Percentiles rank a stretch among this genome's conserved stretches.
Evolutionary conservation across 2,329 filamentous ascomycete species (phyloP).

Genomic region (Aureobasidium melanogenum): DNA sequence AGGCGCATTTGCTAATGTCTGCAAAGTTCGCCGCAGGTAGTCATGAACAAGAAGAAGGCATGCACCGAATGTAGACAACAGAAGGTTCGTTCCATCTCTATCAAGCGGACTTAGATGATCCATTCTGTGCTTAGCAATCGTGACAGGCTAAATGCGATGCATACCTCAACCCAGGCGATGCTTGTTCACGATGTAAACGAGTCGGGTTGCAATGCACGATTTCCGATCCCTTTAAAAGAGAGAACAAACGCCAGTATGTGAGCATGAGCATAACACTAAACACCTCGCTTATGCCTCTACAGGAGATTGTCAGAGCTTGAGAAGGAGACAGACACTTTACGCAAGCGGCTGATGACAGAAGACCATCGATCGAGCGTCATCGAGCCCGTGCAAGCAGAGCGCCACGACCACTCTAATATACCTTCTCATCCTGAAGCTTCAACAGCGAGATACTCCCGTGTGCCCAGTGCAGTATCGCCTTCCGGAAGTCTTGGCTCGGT

Average conservation of each 20-base stretch:
- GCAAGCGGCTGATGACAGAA: constrained; percentile 1
- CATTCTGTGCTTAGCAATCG: not conserved
- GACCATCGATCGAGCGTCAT: not conserved
- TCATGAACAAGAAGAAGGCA: not conserved
- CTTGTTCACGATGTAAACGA: not conserved
- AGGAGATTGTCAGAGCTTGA: constrained; percentile 2
- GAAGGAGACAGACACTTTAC: not conserved
- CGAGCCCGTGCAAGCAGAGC: not conserved
- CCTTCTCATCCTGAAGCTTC: not conserved
- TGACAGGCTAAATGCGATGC: constrained; percentile 6
- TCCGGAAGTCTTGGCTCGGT: no score
- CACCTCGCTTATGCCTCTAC: not conserved
- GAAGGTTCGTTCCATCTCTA: not conserved
- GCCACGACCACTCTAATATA: not conserved
- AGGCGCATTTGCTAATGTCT: not conserved
- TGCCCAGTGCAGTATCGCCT: not conserved
- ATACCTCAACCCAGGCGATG: not conserved
- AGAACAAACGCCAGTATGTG: constrained; percentile 4
- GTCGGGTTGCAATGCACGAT: not conserved
- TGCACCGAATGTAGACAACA: constrained; percentile 6
- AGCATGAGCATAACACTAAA: not conserved
- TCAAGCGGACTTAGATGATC: not conserved
- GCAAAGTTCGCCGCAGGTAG: not conserved
- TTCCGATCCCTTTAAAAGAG: not conserved
- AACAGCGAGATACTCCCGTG: not conserved